Conservation (phyloP, 495 filamentous ascomycete species). For the Hyaloscypha bicolor region DNA sequence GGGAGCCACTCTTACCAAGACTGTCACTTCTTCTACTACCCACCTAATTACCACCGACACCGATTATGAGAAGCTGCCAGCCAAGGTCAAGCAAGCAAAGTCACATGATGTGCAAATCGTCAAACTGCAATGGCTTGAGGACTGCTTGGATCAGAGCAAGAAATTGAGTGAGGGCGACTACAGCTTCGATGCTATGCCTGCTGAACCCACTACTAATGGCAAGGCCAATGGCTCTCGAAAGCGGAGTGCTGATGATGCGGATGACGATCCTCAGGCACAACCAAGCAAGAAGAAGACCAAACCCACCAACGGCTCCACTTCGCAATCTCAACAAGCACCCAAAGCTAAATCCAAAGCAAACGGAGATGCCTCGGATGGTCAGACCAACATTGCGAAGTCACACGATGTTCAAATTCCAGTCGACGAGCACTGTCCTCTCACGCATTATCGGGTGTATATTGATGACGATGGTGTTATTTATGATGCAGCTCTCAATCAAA, state of each 20-base stretch:
- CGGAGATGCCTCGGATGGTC: slow-evolving; percentile 14
- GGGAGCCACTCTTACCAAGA: slow-evolving; percentile 50
- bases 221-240: slow-evolving; percentile 33
- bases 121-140: slow-evolving; percentile 61
- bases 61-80: slow-evolving; percentile 52
- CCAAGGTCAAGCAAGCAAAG: slow-evolving; percentile 53
- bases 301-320: neutral
- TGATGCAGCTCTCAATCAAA: slow-evolving; percentile 64
- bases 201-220: slow-evolving; percentile 12
- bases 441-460: slow-evolving; percentile 60
- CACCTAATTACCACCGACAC: slow-evolving; percentile 59
- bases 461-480: slow-evolving; percentile 64
- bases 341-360: slow-evolving; percentile 24
- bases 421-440: slow-evolving; percentile 42
- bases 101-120: slow-evolving; percentile 56
- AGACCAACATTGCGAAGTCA: slow-evolving; percentile 46
- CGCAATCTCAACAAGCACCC: slow-evolving; percentile 36
- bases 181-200: slow-evolving; percentile 35
- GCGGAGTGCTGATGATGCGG: slow-evolving; percentile 28
- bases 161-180: slow-evolving; percentile 47
- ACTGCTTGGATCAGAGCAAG: slow-evolving; percentile 46
- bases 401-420: slow-evolving; percentile 49
- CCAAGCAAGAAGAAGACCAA: slow-evolving; percentile 36
- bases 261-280: slow-evolving; percentile 32
- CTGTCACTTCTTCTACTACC: slow-evolving; percentile 53